Base-by-base conservation (phyloP, 805 yeast species). In the Starmerella bombicola region DNA sequence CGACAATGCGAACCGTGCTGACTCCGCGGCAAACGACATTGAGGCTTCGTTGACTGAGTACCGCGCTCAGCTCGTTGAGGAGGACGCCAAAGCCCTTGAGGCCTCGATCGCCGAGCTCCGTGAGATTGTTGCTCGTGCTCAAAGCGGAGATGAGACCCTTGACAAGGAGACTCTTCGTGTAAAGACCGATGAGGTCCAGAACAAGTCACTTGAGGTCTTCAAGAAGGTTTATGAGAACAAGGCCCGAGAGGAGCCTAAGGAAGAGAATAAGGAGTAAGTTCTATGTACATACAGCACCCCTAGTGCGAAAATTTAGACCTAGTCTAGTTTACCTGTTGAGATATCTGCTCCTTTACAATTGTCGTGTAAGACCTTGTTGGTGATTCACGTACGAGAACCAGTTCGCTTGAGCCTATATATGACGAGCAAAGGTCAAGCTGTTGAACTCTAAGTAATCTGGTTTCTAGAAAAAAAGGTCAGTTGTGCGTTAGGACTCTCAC, bases 1-100 rank as follows among this genome's bases (percentile, higher is more conserved):
- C 59, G 93, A 82, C 67, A 63, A 69, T 52, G 93, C 93, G 55
- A 83, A 79, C 78, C 80, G 78, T 59, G 82, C 84, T 54, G 86
- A 79, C 64, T 75, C 74, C 62, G 74, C 79, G 63, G 74, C 78
- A 63, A 78, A 80, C 55, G 98, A 91, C 61, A 84, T 94, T 38
- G 95, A 85, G 62, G 71, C 71, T 62, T 88, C 95, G 8, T 66
- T 91, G 47, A 67, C 67, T 50, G 93, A 82, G 64, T 84, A 80
- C 65, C 73, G 67, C 49, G 82, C 78, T 41, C 78, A 69, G 62
- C 64, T 74, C 47, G 74, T 72, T 60, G 68, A 70, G 65, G 66
- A 64, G 38, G 77, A 71, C 55, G 74, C 67, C 51, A 75, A 71
- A 54, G 63, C 62, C 54, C 68, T 74, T 51, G 67, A 67, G 63